Evolutionary conservation across 768 basidiomycete species (phyloP), one percentile per base, ranked within the genome.

Genomic region (Psilocybe tampanensis): DNA sequence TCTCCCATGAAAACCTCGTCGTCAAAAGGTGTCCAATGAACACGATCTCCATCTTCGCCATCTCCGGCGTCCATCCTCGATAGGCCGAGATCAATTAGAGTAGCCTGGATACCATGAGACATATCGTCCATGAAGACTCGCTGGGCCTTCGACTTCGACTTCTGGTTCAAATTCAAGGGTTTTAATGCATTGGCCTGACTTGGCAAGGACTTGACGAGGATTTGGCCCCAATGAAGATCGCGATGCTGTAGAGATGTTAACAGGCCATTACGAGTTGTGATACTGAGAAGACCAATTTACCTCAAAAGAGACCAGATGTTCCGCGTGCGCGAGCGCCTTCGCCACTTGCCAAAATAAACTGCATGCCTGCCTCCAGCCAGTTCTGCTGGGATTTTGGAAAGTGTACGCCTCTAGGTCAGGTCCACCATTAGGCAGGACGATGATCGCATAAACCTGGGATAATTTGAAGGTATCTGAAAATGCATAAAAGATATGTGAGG

Each of bases 161-260:
- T 70, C 56, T 66, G 64, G 57, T 74, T 77, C 64, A 75, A 56
- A 54, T 73, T 68, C 47, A 76, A 45, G 7, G 69, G 57, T 62
- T 76, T 70, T 17, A 80, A 68, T 15, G 70, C 69, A 60, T 63
- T 61, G 34, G 63, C 42, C 17, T 60, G 59, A 51, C 64, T 59
- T 21, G 80, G 72, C 2, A 81, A 55, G 56, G 80, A 78, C 66
- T 87, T 86, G 47, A 98, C 85, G 8, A 99, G 80, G 48, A 99
- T 90, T 70, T 99, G 97, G 19, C 97, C 97, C 85, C 93, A 94
- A 65, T 99, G 97, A n/a, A 99, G 84, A 71, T 99, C 97, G 29
- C 97, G 94, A 72, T 99, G 97, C 96, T 99, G 51, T 21, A 44
- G 11, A 41, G 39, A n/a, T 26, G 39, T 1, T 21, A 17, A 50